A percentile compares a stretch with the other conserved stretches of the same genome.
Evolutionary conservation across 345 rosid genomes (phyloP).

Genomic region (Acer yangbiense): DNA sequence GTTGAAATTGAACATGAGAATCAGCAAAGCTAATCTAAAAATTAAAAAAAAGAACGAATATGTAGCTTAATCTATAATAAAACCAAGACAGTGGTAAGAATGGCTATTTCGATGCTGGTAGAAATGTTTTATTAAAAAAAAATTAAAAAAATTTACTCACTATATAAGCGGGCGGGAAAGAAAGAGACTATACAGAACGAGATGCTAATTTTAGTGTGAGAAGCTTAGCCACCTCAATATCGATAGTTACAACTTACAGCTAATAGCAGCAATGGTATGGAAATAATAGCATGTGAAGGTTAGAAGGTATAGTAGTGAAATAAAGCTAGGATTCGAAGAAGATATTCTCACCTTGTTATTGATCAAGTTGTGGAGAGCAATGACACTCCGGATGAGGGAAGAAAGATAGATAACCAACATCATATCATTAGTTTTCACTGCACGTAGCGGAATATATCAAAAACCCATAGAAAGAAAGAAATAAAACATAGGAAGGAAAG

Average conservation of each 20-base stretch:
- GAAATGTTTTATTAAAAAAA: not conserved
- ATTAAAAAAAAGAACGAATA: no score
- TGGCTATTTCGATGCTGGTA: not conserved
- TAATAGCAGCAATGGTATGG: not conserved
- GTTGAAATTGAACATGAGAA: no score
- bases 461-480: slow-evolving; percentile 2
- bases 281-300: no score
- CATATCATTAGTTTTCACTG: slow-evolving; percentile 94
- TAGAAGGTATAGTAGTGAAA: no score
- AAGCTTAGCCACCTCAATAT: not conserved
- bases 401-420: slow-evolving; percentile 84
- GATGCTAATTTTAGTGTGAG: not conserved
- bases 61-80: no score
- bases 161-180: not conserved
- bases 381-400: slow-evolving; percentile 76
- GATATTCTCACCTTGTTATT: slow-evolving; percentile 49
- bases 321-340: not conserved
- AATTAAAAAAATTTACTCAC: no score
- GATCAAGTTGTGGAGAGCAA: slow-evolving; percentile 65
- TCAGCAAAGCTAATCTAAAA: no score
- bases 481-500: not conserved
- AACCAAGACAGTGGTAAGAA: not conserved
- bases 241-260: not conserved
- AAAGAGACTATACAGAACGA: not conserved
- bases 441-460: slow-evolving; percentile 21